Evolutionary conservation across 768 basidiomycete genomes (phyloP).

Genomic region (Mycena rosella): DNA sequence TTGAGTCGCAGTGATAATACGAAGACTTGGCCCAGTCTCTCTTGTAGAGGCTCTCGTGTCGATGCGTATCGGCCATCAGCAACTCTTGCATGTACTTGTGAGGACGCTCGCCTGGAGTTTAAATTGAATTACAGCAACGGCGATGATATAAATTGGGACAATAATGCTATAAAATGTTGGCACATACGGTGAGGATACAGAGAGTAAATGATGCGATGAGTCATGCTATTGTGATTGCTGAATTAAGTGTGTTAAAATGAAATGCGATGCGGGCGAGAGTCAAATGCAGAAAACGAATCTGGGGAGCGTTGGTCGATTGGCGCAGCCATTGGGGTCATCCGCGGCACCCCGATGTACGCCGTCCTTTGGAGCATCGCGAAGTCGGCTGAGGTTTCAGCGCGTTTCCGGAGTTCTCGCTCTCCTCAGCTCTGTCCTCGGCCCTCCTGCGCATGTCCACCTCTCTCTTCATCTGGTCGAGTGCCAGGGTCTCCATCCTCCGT

Average conservation of each 20-base stretch:
- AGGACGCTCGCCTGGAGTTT: too few relatives aligned
- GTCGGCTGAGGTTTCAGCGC: slow-evolving; percentile 30
- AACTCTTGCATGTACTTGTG: too few relatives aligned
- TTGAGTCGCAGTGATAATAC: not conserved
- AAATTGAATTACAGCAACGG: not conserved
- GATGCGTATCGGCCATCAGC: too few relatives aligned
- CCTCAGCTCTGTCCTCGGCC: slow-evolving; percentile 70
- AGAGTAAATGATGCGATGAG: slow-evolving; percentile 30
- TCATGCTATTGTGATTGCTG: slow-evolving; percentile 11
- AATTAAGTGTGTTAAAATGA: slow-evolving; percentile 24
- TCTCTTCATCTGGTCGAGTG: slow-evolving; percentile 43
- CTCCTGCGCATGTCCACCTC: slow-evolving; percentile 75
- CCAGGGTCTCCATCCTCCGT: slow-evolving; percentile 46
- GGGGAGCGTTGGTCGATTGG: slow-evolving; percentile 1
- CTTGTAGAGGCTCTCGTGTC: too few relatives aligned
- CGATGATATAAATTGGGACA: slow-evolving; percentile 5
- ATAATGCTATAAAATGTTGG: slow-evolving; percentile 27
- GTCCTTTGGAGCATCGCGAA: slow-evolving; percentile 11
- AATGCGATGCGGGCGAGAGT: slow-evolving; percentile 26
- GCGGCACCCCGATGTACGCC: slow-evolving; percentile 8
- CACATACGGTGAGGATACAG: slow-evolving; percentile 28
- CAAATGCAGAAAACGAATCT: slow-evolving; percentile 29
- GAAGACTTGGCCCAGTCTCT: too few relatives aligned
- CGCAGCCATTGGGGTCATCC: slow-evolving; percentile 16
- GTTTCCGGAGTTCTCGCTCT: slow-evolving; percentile 40